Percentiles rank a stretch among this genome's conserved stretches.
Evolutionary conservation across 306 rosid genomes (phyloP).

Genomic region (Cucurbita ficifolia): DNA sequence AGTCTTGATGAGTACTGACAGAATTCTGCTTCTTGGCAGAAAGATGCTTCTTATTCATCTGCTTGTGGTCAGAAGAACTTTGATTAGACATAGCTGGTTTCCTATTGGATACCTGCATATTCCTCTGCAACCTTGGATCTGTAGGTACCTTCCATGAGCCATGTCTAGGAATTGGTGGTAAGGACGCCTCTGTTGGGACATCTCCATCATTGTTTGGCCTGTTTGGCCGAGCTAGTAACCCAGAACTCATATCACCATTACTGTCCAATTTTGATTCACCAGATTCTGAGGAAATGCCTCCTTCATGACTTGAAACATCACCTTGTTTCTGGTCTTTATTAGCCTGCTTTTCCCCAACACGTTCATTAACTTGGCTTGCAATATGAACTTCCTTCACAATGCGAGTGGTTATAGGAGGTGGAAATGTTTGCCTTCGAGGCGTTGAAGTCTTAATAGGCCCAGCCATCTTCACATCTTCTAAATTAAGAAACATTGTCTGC

Average conservation of each 20-base stretch:
- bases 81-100: constrained; percentile 43
- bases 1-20: constrained; percentile 50
- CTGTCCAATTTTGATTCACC: constrained; percentile 50
- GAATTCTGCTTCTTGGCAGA: constrained; percentile 65
- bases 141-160: constrained; percentile 73
- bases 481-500: constrained; percentile 84
- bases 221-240: constrained; percentile 37
- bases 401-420: constrained; percentile 49
- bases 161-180: constrained; percentile 71
- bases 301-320: constrained; percentile 43
- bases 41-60: constrained; percentile 55
- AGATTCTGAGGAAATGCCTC: constrained; percentile 32
- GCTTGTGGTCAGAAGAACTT: constrained; percentile 45
- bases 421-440: constrained; percentile 68
- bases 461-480: constrained; percentile 93
- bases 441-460: constrained; percentile 84
- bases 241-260: constrained; percentile 51
- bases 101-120: constrained; percentile 36
- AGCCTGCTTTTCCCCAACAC: constrained; percentile 37
- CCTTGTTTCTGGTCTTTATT: constrained; percentile 54
- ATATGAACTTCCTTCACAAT: constrained; percentile 60
- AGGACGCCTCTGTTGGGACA: constrained; percentile 37
- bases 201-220: constrained; percentile 53
- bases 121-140: constrained; percentile 61
- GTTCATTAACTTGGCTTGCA: constrained; percentile 41